Percentiles rank a stretch among this genome's conserved stretches.
These are phyloP conservation scores for Musa balbisiana DNA, from an alignment of 202 grass and related monocot species.

Conservation along the genomic window DNA sequence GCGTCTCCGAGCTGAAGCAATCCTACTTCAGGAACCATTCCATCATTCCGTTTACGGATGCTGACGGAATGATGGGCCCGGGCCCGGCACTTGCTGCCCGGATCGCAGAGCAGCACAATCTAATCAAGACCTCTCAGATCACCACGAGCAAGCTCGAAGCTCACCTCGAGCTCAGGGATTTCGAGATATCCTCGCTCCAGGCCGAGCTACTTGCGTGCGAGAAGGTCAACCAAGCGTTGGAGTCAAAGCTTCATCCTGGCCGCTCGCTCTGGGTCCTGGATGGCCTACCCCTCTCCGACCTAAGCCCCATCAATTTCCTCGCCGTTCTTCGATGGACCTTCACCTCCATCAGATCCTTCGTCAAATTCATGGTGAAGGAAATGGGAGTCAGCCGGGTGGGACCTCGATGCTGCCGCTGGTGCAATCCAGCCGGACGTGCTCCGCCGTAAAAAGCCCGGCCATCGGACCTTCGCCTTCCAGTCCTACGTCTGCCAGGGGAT, in stretches of 20 bases:
- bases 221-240: conserved; percentile 24
- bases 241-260: conserved; percentile 33
- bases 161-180: conserved; percentile 46
- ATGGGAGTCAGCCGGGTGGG: conserved; percentile 61
- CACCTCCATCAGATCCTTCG: conserved; percentile 43
- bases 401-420: conserved; percentile 30
- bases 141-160: conserved; percentile 48
- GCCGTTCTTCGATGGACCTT: conserved; percentile 32
- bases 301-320: conserved; percentile 61
- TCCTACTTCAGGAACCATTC: conserved; percentile 24
- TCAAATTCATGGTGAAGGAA: conserved; percentile 31
- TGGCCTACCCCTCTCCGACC: conserved; percentile 50
- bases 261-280: conserved; percentile 47
- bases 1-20: conserved; percentile 56
- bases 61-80: no score
- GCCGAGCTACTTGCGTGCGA: conserved; percentile 31
- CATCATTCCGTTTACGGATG: not conserved
- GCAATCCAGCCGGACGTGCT: conserved; percentile 40
- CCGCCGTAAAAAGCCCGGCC: conserved; percentile 8
- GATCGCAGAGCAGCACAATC: conserved; percentile 51
- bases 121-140: conserved; percentile 63
- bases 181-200: conserved; percentile 22
- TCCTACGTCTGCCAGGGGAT: conserved; percentile 17
- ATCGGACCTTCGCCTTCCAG: conserved; percentile 32
- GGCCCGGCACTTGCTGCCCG: conserved; percentile 19